These are phyloP conservation scores for Suillus occidentalis DNA, from an alignment of 768 basidiomycete genomes.

Conservation along the genomic window DNA sequence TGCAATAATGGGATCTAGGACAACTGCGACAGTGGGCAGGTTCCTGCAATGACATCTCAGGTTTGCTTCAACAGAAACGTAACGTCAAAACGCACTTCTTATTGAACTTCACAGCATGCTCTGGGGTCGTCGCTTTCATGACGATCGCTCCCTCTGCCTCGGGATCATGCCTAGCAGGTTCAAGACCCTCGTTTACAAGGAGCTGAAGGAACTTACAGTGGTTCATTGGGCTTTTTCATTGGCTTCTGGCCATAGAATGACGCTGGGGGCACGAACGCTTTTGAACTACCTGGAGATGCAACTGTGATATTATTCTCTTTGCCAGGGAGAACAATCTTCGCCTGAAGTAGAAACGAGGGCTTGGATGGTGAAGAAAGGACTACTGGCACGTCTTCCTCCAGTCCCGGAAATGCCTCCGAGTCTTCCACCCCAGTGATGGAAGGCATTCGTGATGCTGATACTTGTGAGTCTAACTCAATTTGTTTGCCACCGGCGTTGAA, in stretches of 20 bases:
- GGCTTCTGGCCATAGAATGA: conserved; percentile 59
- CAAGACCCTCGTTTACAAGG: conserved; percentile 2
- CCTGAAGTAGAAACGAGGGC: conserved; percentile 7
- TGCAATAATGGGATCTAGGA: conserved; percentile 84
- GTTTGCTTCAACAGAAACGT: neutral
- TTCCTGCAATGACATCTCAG: conserved; percentile 42
- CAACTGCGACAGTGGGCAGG: conserved; percentile 71
- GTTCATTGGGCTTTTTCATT: conserved; percentile 31
- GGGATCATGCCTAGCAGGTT: conserved; percentile 67
- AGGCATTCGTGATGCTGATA: conserved; percentile 54
- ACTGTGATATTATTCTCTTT: conserved; percentile 23
- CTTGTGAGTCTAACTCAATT: conserved; percentile 56
- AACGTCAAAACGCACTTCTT: conserved; percentile 53
- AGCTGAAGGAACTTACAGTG: conserved; percentile 44
- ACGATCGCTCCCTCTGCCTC: conserved; percentile 74
- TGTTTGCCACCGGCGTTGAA: conserved; percentile 58
- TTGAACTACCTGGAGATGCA: conserved; percentile 14
- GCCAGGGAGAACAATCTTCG: conserved; percentile 5
- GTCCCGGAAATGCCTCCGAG: conserved; percentile 21
- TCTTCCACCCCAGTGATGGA: conserved; percentile 34
- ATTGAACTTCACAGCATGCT: conserved; percentile 66
- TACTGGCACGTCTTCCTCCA: conserved; percentile 17
- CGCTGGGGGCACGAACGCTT: conserved; percentile 49
- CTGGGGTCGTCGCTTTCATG: conserved; percentile 75
- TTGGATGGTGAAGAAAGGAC: conserved; percentile 18